Percentiles rank a stretch among this genome's conserved stretches.
These are phyloP conservation scores for Tuber microsphaerosporum DNA, from an alignment of 495 filamentous ascomycete genomes.

Conservation along the genomic window DNA sequence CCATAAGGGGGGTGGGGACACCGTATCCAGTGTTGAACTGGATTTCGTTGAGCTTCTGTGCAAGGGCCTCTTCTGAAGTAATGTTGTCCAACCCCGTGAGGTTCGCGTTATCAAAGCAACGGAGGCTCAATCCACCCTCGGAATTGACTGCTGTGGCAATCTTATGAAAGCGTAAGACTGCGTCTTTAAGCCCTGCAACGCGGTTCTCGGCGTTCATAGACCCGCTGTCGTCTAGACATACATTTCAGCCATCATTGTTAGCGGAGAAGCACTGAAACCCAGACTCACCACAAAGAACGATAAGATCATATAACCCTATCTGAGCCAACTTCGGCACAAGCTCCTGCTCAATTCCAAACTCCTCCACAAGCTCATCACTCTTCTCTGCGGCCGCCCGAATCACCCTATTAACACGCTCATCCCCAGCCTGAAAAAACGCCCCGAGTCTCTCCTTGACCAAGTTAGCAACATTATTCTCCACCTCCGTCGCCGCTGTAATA, in stretches of 20 bases:
- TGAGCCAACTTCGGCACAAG: not conserved
- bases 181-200: not conserved
- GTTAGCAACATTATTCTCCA: not conserved
- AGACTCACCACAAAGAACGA: not conserved
- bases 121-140: not conserved
- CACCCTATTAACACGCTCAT: not conserved
- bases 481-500: not conserved
- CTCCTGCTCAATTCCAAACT: not conserved
- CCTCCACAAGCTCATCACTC: not conserved
- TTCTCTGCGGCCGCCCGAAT: not conserved
- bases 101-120: not conserved
- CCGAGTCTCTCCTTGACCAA: not conserved
- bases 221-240: not conserved
- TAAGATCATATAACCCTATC: not conserved
- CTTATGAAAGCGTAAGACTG: not conserved
- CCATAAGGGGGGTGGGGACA: not conserved
- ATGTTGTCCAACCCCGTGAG: not conserved
- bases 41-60: not conserved
- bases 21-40: not conserved
- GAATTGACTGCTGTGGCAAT: not conserved
- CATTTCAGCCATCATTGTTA: not conserved
- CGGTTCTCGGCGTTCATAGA: not conserved
- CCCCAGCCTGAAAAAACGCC: not conserved
- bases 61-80: not conserved
- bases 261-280: not conserved